Conservation (phyloP, 176 grass and related monocot species). For the Elymus sibiricus region DNA sequence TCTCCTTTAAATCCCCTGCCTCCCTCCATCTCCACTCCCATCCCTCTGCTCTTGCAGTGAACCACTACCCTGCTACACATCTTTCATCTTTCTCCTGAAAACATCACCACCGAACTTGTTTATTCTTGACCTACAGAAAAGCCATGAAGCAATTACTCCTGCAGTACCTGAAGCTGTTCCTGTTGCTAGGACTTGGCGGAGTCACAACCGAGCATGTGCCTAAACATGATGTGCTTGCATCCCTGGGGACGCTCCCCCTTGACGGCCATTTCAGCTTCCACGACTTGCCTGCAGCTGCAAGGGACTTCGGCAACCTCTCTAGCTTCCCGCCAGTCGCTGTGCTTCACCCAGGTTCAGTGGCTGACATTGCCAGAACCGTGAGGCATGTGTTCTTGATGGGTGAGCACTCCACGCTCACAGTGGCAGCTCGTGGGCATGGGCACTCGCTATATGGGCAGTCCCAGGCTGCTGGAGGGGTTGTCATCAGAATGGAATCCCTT, state of each 20-base stretch:
- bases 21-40: conserved; percentile 35
- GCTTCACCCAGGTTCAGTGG: conserved; percentile 51
- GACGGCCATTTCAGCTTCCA: conserved; percentile 57
- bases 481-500: conserved; percentile 72
- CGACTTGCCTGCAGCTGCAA: conserved; percentile 48
- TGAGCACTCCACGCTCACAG: conserved; percentile 44
- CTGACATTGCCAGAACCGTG: conserved; percentile 53
- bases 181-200: conserved; percentile 46
- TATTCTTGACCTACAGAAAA: neutral
- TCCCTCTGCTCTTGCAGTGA: conserved; percentile 22
- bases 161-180: conserved; percentile 45
- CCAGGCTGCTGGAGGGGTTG: conserved; percentile 66
- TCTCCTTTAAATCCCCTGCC: conserved; percentile 76
- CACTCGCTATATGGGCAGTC: conserved; percentile 88
- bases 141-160: conserved; percentile 41
- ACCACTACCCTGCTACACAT: neutral
- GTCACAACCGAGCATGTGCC: conserved; percentile 43
- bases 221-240: conserved; percentile 12
- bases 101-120: conserved; percentile 3
- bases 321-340: conserved; percentile 45
- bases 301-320: conserved; percentile 68
- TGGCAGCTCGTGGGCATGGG: conserved; percentile 76
- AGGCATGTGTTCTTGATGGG: conserved; percentile 57
- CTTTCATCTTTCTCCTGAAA: conserved; percentile 31
- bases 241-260: conserved; percentile 41